Conservation (phyloP, 2,329 filamentous ascomycete genomes). For the Penicillium crustosum region DNA sequence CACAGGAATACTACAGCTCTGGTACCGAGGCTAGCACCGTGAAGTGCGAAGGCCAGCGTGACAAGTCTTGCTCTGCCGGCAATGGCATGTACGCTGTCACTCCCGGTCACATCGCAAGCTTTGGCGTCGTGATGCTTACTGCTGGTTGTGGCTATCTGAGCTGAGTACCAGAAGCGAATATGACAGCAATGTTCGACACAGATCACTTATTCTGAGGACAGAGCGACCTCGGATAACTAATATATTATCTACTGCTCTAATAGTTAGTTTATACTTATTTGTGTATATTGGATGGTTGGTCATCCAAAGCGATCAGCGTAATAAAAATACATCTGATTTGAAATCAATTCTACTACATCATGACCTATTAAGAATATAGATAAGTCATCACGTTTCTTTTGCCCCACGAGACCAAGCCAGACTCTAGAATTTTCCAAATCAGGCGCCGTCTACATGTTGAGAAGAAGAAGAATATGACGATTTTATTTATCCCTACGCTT, state of each 20-base stretch:
- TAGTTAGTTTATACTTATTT: background rate
- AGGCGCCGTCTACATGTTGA: too few species aligned
- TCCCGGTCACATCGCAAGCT: constrained; percentile 26
- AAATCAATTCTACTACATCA: background rate
- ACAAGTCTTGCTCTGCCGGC: constrained; percentile 29
- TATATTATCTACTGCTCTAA: too few species aligned
- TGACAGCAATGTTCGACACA: background rate
- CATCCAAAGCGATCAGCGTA: constrained; percentile 8
- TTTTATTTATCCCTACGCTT: too few species aligned
- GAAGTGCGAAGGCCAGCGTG: constrained; percentile 28
- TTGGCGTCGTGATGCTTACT: constrained; percentile 22
- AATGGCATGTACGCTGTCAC: constrained; percentile 28
- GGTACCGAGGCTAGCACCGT: constrained; percentile 17
- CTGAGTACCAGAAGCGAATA: background rate
- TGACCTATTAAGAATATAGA: background rate
- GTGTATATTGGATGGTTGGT: background rate
- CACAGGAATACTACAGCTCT: constrained; percentile 31
- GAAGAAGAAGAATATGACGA: too few species aligned
- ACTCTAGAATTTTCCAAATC: too few species aligned
- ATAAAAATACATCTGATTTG: background rate
- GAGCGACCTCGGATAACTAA: too few species aligned
- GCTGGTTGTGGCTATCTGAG: constrained; percentile 21
- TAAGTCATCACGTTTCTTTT: background rate
- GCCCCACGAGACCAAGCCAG: too few species aligned
- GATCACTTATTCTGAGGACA: background rate